These are phyloP conservation scores for Mortierella sp. DNA, from an alignment of 371 early-diverging fungal genomes.

Conservation along the genomic window DNA sequence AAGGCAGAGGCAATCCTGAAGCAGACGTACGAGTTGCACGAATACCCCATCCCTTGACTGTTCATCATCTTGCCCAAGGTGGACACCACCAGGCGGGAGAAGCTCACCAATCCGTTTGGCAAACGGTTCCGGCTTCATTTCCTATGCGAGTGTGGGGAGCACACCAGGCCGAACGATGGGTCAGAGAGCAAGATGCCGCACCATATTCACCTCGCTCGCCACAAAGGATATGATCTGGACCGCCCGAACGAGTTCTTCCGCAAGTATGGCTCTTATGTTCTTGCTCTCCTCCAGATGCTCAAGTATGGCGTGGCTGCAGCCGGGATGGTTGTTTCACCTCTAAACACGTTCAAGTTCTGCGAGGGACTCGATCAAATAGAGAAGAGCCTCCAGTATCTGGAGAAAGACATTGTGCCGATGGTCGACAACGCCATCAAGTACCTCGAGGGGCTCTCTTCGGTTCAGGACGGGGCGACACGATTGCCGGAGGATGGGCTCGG, in stretches of 20 bases:
- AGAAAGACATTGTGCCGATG: background rate
- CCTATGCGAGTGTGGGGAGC: slow-evolving; percentile 20
- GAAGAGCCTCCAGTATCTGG: too few relatives aligned
- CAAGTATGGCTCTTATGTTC: slow-evolving; percentile 21
- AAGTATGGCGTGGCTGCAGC: background rate
- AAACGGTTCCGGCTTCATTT: slow-evolving; percentile 6
- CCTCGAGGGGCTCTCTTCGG: background rate
- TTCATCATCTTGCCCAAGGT: slow-evolving; percentile 22
- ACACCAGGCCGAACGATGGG: background rate
- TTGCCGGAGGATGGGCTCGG: too few relatives aligned
- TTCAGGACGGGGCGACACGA: background rate
- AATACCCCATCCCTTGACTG: slow-evolving; percentile 21
- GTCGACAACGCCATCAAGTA: background rate
- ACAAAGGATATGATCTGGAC: slow-evolving; percentile 17
- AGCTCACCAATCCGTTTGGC: background rate
- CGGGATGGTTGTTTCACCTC: background rate
- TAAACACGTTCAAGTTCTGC: background rate
- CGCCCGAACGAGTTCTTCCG: slow-evolving; percentile 14
- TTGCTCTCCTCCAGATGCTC: slow-evolving; percentile 14
- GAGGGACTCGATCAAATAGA: background rate
- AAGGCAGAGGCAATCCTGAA: background rate
- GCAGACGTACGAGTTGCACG: slow-evolving; percentile 17
- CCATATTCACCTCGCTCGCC: slow-evolving; percentile 19
- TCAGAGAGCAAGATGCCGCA: background rate
- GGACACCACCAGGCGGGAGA: background rate